A percentile compares a stretch with the other conserved stretches of the same genome.
phyloP scores from a whole-genome alignment of 305 asterid species.

The Fraxinus xanthoxyloides region DNA sequence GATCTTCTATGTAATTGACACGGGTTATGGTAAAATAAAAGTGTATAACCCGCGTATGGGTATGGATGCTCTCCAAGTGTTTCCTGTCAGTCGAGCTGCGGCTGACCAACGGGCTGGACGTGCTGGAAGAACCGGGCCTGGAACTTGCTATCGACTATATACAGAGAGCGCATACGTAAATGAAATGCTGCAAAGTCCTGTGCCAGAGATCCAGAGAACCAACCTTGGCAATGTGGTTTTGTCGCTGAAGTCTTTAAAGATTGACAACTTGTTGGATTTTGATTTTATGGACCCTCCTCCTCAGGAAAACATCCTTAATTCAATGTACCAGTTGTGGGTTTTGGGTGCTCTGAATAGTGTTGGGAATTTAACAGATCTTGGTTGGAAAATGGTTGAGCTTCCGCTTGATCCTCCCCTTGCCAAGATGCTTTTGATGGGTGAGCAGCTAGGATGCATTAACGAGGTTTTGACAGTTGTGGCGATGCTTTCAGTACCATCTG shows the following conservation, averaged over 20 bases:
- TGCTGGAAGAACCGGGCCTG: conserved; percentile 99
- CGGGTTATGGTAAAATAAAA: conserved; percentile 72
- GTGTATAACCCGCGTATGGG: conserved; percentile 55
- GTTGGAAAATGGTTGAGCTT: conserved; percentile 99
- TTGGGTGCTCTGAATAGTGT: conserved; percentile 88
- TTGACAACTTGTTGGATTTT: conserved; percentile 78
- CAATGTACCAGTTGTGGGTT: conserved; percentile 98
- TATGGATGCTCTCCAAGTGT: conserved; percentile 98
- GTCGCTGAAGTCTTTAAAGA: conserved; percentile 79
- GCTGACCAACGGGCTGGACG: conserved; percentile 98
- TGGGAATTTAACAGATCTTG: conserved; percentile 76
- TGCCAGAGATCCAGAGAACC: conserved; percentile 94
- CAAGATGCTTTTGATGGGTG: conserved; percentile 90
- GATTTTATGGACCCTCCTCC: conserved; percentile 99
- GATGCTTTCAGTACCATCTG: conserved; percentile 96
- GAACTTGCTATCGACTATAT: conserved; percentile 89
- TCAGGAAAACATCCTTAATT: conserved; percentile 87
- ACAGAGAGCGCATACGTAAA: conserved; percentile 79
- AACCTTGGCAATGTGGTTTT: conserved; percentile 93
- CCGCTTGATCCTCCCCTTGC: conserved; percentile 98
- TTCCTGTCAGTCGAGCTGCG: conserved; percentile 94
- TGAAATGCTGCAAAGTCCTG: conserved; percentile 93
- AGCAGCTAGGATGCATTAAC: conserved; percentile 65
- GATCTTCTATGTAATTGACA: conserved; percentile 88
- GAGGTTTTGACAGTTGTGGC: conserved; percentile 94